Conservation (phyloP, 2,329 filamentous ascomycete genomes). For the Pyricularia sp. region DNA sequence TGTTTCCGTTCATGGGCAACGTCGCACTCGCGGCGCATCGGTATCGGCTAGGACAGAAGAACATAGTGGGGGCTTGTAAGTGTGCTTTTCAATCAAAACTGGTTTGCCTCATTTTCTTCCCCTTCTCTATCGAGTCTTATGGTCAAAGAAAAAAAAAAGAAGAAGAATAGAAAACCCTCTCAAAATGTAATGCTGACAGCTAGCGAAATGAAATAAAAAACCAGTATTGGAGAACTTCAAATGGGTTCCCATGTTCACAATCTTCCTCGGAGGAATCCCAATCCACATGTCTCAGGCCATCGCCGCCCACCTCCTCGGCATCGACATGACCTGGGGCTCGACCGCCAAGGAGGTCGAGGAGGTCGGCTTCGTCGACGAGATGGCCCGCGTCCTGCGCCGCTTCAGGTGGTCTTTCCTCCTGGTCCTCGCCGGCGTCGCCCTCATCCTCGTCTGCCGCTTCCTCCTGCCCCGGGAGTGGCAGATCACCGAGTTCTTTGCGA, state of each 20-base stretch:
- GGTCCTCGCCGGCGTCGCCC: constrained; percentile 45
- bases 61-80: constrained; percentile 30
- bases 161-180: too few relatives aligned
- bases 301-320: constrained; percentile 69
- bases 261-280: constrained; percentile 72
- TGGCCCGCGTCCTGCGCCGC: constrained; percentile 57
- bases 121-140: too few relatives aligned
- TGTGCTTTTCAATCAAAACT: not conserved
- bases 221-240: constrained; percentile 52
- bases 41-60: constrained; percentile 54
- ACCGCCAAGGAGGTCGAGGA: constrained; percentile 73
- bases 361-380: constrained; percentile 74
- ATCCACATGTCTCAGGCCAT: constrained; percentile 72
- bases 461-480: constrained; percentile 55
- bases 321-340: constrained; percentile 77
- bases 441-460: constrained; percentile 47
- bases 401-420: constrained; percentile 29
- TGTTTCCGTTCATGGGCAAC: constrained; percentile 66
- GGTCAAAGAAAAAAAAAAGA: not conserved
- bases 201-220: not conserved
- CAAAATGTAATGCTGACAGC: not conserved
- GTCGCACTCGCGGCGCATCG: constrained; percentile 58
- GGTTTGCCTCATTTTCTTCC: not conserved
- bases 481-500: constrained; percentile 61
- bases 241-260: constrained; percentile 60